Conservation (phyloP, 2,329 filamentous ascomycete genomes). For the Coniosporium tulheliwenetii region DNA sequence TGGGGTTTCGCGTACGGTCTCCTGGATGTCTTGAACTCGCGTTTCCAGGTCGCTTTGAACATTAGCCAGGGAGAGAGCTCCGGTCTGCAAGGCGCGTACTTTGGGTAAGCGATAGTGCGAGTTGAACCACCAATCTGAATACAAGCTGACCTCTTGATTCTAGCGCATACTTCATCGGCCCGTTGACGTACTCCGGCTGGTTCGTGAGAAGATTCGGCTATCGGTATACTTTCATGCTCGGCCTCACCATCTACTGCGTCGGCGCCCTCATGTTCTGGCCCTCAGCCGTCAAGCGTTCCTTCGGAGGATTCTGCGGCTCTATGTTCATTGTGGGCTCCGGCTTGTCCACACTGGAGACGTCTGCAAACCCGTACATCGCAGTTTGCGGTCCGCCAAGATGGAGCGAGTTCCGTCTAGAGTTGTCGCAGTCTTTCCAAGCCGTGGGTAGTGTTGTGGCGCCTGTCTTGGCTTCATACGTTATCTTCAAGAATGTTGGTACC, state of each 20-base stretch:
- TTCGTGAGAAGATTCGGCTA: conserved; percentile 59
- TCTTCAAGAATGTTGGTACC: conserved; percentile 50
- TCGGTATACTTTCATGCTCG: conserved; percentile 31
- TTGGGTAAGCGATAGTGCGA: conserved; percentile 30
- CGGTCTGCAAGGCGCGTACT: conserved; percentile 49
- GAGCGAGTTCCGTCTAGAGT: conserved; percentile 61
- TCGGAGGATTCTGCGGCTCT: conserved; percentile 55
- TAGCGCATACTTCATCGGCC: conserved; percentile 37
- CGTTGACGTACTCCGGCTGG: conserved; percentile 37
- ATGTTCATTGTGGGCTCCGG: conserved; percentile 63
- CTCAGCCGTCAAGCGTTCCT: conserved; percentile 41
- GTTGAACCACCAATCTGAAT: neutral
- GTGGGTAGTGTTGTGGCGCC: conserved; percentile 61
- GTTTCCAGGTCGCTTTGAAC: conserved; percentile 25
- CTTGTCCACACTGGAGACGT: conserved; percentile 59
- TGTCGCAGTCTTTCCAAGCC: conserved; percentile 64
- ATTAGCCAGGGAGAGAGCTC: conserved; percentile 39
- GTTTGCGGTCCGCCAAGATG: conserved; percentile 60
- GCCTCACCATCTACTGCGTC: conserved; percentile 38
- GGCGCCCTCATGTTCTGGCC: conserved; percentile 46
- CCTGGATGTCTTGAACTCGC: conserved; percentile 27
- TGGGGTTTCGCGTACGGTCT: conserved; percentile 89
- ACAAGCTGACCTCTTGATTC: neutral
- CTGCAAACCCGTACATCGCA: conserved; percentile 61
- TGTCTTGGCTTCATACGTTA: conserved; percentile 55